Evolutionary conservation across 2,329 filamentous ascomycete species (phyloP).

Genomic region (Aspergillus terreus): DNA sequence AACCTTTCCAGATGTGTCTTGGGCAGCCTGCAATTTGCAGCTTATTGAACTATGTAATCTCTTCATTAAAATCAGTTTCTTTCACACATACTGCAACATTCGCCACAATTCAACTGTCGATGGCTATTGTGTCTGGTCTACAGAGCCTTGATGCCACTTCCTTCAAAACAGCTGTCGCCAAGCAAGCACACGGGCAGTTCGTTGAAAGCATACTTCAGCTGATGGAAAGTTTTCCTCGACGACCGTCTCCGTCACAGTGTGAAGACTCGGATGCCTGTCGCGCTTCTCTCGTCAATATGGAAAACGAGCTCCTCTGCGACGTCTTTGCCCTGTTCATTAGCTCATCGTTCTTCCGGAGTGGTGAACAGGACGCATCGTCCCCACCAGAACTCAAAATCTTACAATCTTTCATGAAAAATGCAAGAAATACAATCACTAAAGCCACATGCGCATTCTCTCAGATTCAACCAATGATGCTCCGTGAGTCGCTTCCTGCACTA

Average conservation of each 20-base stretch:
- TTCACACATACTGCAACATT: constrained; percentile 6
- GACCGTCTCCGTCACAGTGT: constrained; percentile 16
- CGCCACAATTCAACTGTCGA: constrained; percentile 19
- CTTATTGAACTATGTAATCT: constrained; percentile 21
- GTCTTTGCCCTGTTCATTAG: constrained; percentile 23
- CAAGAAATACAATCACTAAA: constrained; percentile 8
- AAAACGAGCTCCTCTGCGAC: constrained; percentile 25
- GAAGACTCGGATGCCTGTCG: constrained; percentile 16
- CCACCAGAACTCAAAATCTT: constrained; percentile 13
- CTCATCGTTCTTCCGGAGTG: constrained; percentile 11
- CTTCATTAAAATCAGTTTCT: constrained; percentile 14
- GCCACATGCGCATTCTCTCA: constrained; percentile 16
- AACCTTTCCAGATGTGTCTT: constrained; percentile 10
- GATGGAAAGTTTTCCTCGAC: constrained; percentile 20
- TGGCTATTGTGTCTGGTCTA: constrained; percentile 22
- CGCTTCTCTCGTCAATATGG: constrained; percentile 10
- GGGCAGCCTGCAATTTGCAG: constrained; percentile 19
- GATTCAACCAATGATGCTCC: constrained; percentile 8
- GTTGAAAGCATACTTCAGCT: constrained; percentile 15
- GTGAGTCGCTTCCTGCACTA: constrained; percentile 8
- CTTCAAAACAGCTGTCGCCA: constrained; percentile 6
- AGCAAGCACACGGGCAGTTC: constrained; percentile 11
- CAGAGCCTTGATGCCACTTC: constrained; percentile 11
- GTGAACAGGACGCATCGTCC: not conserved
- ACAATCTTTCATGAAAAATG: constrained; percentile 17